A percentile compares a stretch with the other conserved stretches of the same genome.
These are phyloP conservation scores for Lobulomyces angularis DNA, from an alignment of 192 early-diverging fungal genomes.

Conservation along the genomic window DNA sequence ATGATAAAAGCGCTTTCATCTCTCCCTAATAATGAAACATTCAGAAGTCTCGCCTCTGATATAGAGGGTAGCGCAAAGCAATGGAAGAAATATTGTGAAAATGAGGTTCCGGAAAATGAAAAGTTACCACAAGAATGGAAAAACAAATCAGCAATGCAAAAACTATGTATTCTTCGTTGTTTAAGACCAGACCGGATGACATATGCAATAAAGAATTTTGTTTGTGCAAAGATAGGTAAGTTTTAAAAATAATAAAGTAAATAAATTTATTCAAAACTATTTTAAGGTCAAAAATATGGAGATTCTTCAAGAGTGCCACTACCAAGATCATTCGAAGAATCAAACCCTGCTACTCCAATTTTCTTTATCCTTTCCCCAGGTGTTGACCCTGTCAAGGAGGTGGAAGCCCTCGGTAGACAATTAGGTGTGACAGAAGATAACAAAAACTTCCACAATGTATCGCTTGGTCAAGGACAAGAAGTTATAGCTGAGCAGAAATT, in stretches of 20 bases:
- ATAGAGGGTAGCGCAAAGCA: slow-evolving; percentile 55
- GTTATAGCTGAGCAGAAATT: slow-evolving; percentile 54
- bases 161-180: slow-evolving; percentile 49
- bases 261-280: no score
- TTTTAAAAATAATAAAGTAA: no score
- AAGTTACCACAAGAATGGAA: slow-evolving; percentile 59
- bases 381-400: slow-evolving; percentile 59
- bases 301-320: slow-evolving; percentile 40
- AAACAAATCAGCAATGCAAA: slow-evolving; percentile 49
- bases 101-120: slow-evolving; percentile 51
- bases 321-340: slow-evolving; percentile 36
- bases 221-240: slow-evolving; percentile 43
- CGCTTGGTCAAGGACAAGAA: slow-evolving; percentile 55
- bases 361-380: slow-evolving; percentile 59
- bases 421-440: slow-evolving; percentile 42
- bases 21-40: slow-evolving; percentile 46
- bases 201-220: slow-evolving; percentile 47
- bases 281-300: slow-evolving; percentile 42
- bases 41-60: slow-evolving; percentile 39
- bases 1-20: slow-evolving; percentile 47
- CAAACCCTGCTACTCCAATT: slow-evolving; percentile 43
- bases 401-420: slow-evolving; percentile 40
- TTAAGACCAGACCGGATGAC: slow-evolving; percentile 54
- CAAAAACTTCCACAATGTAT: slow-evolving; percentile 57
- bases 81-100: slow-evolving; percentile 57